Evolutionary conservation across 78 protist genomes (phyloP).

Genomic region (Dictyostelium firmibasis): DNA sequence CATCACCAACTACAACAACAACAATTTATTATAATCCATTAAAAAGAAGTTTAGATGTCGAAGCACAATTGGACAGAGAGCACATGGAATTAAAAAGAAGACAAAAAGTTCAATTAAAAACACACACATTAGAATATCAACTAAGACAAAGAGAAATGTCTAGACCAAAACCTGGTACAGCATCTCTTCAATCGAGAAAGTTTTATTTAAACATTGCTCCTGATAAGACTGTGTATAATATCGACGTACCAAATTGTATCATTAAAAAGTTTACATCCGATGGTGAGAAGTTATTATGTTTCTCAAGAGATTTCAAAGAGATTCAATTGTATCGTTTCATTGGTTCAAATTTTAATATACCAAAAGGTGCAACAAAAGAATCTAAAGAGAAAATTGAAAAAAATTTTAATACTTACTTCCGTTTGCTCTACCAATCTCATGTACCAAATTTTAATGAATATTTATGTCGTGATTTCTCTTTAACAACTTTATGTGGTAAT

Average conservation of each 20-base stretch:
- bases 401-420: slow-evolving; percentile 46
- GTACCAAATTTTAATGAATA: slow-evolving; percentile 49
- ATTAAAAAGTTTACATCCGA: slow-evolving; percentile 70
- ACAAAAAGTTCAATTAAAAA: slow-evolving; percentile 16
- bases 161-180: slow-evolving; percentile 49
- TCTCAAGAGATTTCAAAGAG: slow-evolving; percentile 68
- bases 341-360: slow-evolving; percentile 29
- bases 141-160: slow-evolving; percentile 25
- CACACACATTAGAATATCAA: slow-evolving; percentile 20
- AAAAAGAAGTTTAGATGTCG: slow-evolving; percentile 13
- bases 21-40: not conserved
- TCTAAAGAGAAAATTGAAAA: slow-evolving; percentile 8
- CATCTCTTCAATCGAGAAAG: slow-evolving; percentile 35
- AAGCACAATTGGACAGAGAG: slow-evolving; percentile 29
- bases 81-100: slow-evolving; percentile 4
- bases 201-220: slow-evolving; percentile 64
- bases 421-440: slow-evolving; percentile 13
- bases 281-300: slow-evolving; percentile 73
- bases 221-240: slow-evolving; percentile 68
- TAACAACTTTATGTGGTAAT: slow-evolving; percentile 70
- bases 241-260: slow-evolving; percentile 60
- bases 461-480: slow-evolving; percentile 51
- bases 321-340: slow-evolving; percentile 62
- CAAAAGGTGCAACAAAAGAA: not conserved
- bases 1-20: not conserved